phyloP scores from a whole-genome alignment of 2,329 filamentous ascomycete species.

The Stromatinia cepivora region DNA sequence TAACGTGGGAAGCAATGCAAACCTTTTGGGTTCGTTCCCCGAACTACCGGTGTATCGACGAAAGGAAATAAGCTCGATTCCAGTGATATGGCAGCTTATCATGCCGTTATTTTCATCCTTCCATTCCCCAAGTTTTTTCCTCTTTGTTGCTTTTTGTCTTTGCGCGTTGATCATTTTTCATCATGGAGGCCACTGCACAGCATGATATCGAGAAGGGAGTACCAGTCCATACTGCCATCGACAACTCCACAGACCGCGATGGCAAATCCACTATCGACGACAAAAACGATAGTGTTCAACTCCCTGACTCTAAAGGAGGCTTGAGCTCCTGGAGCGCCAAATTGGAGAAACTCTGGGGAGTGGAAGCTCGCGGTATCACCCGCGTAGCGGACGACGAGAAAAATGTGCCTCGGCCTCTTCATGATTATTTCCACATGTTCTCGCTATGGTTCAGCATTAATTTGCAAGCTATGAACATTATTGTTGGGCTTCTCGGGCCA shows the following conservation, averaged over 20 bases:
- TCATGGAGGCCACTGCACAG: slow-evolving; percentile 21
- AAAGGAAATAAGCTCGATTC: slow-evolving; percentile 18
- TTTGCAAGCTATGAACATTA: slow-evolving; percentile 60
- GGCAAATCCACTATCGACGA: neutral
- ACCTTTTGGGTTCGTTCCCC: slow-evolving; percentile 1
- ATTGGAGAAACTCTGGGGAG: slow-evolving; percentile 24
- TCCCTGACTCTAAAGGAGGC: neutral
- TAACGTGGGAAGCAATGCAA: neutral
- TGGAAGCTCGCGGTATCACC: slow-evolving; percentile 58
- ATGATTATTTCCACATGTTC: slow-evolving; percentile 51
- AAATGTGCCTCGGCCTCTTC: slow-evolving; percentile 45
- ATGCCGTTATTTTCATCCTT: neutral
- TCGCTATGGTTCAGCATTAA: slow-evolving; percentile 63
- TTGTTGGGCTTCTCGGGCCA: slow-evolving; percentile 61
- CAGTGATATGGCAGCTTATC: neutral
- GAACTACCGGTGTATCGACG: slow-evolving; percentile 1
- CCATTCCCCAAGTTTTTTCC: neutral
- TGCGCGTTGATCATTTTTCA: neutral
- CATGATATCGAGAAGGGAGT: slow-evolving; percentile 25
- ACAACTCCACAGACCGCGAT: slow-evolving; percentile 17
- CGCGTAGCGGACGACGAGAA: slow-evolving; percentile 55
- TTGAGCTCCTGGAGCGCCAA: slow-evolving; percentile 21
- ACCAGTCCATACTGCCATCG: slow-evolving; percentile 13
- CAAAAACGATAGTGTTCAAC: neutral
- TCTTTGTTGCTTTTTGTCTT: neutral